Conservation (phyloP, 2,329 filamentous ascomycete genomes). For the Colletotrichum nymphaeae region DNA sequence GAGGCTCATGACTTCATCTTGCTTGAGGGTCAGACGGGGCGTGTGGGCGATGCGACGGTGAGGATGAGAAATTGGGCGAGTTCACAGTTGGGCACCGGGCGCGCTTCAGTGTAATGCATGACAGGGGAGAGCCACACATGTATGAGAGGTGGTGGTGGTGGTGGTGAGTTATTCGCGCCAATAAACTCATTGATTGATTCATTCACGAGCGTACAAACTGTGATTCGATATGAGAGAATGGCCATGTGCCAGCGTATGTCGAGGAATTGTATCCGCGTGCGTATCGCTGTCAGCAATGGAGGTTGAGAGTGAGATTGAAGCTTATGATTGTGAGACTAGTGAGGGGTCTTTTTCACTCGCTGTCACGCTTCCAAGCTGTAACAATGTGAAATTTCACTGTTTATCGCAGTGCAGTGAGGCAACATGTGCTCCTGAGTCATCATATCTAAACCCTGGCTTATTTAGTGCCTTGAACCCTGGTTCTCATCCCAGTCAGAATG, state of each 20-base stretch:
- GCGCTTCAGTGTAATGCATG: neutral
- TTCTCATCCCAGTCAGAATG: neutral
- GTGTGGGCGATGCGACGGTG: conserved; percentile 43
- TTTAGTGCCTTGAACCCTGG: neutral
- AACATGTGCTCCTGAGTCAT: neutral
- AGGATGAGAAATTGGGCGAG: conserved; percentile 46
- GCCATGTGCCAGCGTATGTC: too few relatives aligned
- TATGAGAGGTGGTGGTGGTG: too few relatives aligned
- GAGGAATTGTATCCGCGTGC: neutral
- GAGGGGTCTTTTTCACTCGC: neutral
- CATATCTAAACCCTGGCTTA: neutral
- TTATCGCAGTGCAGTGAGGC: neutral
- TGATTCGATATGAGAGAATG: neutral
- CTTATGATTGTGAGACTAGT: neutral
- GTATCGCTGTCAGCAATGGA: neutral
- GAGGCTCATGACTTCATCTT: conserved; percentile 49
- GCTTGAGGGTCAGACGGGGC: conserved; percentile 41
- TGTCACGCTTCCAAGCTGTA: too few relatives aligned
- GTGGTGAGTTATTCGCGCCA: too few relatives aligned
- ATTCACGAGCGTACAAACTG: neutral
- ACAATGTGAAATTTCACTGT: conserved; percentile 4
- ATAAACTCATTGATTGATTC: neutral
- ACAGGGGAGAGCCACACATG: neutral
- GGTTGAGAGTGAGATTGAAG: neutral
- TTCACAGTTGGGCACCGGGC: conserved; percentile 2